Conservation (phyloP, 2,329 filamentous ascomycete genomes). For the Venturia pyrina region DNA sequence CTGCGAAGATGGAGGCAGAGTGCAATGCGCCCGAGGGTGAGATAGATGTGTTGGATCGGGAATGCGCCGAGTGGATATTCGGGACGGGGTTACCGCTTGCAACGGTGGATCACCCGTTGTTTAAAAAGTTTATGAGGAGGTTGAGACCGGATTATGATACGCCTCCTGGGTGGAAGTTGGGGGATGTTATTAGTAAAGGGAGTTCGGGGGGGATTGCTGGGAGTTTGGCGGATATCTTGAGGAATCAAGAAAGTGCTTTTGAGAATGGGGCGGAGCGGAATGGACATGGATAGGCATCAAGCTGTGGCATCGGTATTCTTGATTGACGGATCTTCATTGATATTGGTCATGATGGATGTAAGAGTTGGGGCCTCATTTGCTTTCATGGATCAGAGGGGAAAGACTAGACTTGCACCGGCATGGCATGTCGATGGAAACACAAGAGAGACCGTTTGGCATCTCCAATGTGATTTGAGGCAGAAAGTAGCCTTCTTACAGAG, state of each 20-base stretch:
- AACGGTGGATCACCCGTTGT: background rate
- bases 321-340: too few relatives aligned
- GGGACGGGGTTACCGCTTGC: background rate
- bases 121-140: background rate
- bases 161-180: background rate
- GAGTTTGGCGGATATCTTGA: background rate
- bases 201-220: background rate
- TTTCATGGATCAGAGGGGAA: too few relatives aligned
- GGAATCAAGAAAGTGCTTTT: background rate
- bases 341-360: too few relatives aligned
- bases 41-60: background rate
- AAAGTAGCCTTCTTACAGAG: too few relatives aligned
- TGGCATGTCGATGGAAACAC: too few relatives aligned
- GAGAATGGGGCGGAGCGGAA: background rate
- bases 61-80: conserved; percentile 1
- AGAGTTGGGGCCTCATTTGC: too few relatives aligned
- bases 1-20: background rate
- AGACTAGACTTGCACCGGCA: too few relatives aligned
- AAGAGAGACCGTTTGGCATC: too few relatives aligned
- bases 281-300: background rate
- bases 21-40: background rate
- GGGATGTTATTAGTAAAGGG: background rate
- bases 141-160: conserved; percentile 2
- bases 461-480: too few relatives aligned
- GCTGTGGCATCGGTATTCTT: background rate